These are phyloP conservation scores for Neofusicoccum kwambonambiense DNA, from an alignment of 2,329 filamentous ascomycete genomes.

Conservation along the genomic window DNA sequence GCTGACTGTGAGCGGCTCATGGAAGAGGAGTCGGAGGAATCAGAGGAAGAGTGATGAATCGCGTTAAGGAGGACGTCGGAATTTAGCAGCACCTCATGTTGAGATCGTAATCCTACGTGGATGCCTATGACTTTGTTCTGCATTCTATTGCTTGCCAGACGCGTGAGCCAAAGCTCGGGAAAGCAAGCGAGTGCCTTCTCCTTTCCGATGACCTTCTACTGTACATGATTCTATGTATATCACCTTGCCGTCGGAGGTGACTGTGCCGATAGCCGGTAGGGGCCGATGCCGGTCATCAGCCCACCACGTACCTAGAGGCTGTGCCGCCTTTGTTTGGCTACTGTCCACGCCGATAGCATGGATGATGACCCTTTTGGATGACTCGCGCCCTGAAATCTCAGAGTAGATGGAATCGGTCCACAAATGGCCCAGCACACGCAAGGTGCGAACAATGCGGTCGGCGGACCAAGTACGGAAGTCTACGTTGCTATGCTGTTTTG, in stretches of 20 bases:
- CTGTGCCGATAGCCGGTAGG: background rate
- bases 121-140: no score
- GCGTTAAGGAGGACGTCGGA: background rate
- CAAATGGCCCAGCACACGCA: slow-evolving; percentile 62
- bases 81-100: no score
- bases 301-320: slow-evolving; percentile 1
- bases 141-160: background rate
- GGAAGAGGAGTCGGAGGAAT: background rate
- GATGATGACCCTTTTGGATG: background rate
- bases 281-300: background rate
- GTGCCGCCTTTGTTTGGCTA: background rate
- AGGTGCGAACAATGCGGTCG: slow-evolving; percentile 53
- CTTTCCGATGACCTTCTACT: slow-evolving; percentile 1
- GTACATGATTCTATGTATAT: slow-evolving; percentile 12
- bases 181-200: slow-evolving; percentile 1
- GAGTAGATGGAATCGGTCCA: slow-evolving; percentile 53
- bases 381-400: background rate
- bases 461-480: slow-evolving; percentile 57
- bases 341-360: background rate
- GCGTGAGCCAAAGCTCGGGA: background rate
- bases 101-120: no score
- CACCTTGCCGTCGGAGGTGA: slow-evolving; percentile 7
- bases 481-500: slow-evolving; percentile 61
- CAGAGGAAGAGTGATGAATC: background rate
- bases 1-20: background rate